A percentile compares a stretch with the other conserved stretches of the same genome.
Evolutionary conservation across 1,284 basidiomycete genomes (phyloP).

Genomic region (Pseudozyma hubeiensis): DNA sequence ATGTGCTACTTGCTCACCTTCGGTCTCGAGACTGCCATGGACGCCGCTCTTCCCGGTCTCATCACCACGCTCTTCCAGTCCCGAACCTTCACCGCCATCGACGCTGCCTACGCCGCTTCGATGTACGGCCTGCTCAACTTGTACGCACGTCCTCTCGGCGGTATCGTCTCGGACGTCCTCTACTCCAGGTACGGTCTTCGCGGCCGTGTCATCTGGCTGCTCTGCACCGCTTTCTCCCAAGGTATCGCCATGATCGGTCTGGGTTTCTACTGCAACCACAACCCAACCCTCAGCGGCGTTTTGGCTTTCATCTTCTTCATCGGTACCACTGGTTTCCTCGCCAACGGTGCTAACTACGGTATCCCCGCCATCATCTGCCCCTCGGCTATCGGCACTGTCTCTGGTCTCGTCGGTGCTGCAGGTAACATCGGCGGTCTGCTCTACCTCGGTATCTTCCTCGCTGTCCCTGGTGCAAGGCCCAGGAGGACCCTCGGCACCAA

Average conservation of each 20-base stretch:
- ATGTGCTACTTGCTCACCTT: conserved; percentile 73
- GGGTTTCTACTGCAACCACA: conserved; percentile 72
- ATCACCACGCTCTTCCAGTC: conserved; percentile 70
- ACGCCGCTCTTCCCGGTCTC: conserved; percentile 74
- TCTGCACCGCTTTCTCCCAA: conserved; percentile 72
- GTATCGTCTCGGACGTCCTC: conserved; percentile 73
- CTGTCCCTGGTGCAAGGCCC: conserved; percentile 44
- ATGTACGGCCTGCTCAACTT: conserved; percentile 74
- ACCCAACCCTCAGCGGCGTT: conserved; percentile 52
- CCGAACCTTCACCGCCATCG: conserved; percentile 72
- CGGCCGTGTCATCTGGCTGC: conserved; percentile 74
- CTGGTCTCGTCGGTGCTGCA: conserved; percentile 55
- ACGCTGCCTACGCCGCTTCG: conserved; percentile 70
- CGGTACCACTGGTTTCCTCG: conserved; percentile 58
- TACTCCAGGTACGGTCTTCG: conserved; percentile 72
- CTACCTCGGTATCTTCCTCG: conserved; percentile 56
- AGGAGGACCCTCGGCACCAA: conserved; percentile 54
- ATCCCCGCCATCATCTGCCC: conserved; percentile 57
- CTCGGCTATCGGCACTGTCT: conserved; percentile 56
- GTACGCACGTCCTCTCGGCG: conserved; percentile 73
- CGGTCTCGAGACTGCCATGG: conserved; percentile 75
- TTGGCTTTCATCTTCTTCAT: conserved; percentile 60
- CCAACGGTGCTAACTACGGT: conserved; percentile 60
- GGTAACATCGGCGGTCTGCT: conserved; percentile 61
- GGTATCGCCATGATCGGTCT: conserved; percentile 72